Percentiles rank a stretch among this genome's conserved stretches.
phyloP scores from a whole-genome alignment of 1,284 basidiomycete genomes.

The Sutorius eximius region DNA sequence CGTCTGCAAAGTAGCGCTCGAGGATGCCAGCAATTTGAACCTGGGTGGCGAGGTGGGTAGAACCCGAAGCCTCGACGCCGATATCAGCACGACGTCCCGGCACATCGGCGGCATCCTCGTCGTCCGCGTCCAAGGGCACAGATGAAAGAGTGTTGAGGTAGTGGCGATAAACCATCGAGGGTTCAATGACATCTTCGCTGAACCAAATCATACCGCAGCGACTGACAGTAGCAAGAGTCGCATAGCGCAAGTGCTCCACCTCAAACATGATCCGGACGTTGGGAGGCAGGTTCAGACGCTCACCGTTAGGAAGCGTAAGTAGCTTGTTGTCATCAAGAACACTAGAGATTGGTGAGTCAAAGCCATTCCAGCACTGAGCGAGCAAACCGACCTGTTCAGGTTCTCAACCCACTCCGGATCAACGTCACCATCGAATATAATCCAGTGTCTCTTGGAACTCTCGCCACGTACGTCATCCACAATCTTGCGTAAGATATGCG shows the following conservation, averaged over 20 bases:
- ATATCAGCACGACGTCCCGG: constrained; percentile 59
- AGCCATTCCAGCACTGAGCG: not conserved
- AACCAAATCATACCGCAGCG: constrained; percentile 99
- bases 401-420: constrained; percentile 99
- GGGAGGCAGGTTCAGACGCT: constrained; percentile 93
- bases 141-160: constrained; percentile 81
- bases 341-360: constrained; percentile 46
- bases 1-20: constrained; percentile 80
- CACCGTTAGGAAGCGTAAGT: constrained; percentile 95
- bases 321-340: constrained; percentile 99
- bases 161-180: constrained; percentile 89
- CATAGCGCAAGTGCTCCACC: constrained; percentile 97
- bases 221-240: constrained; percentile 97
- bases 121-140: constrained; percentile 85
- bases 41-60: constrained; percentile 76
- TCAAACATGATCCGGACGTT: constrained; percentile 99
- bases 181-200: constrained; percentile 92
- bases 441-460: constrained; percentile 97
- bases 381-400: constrained; percentile 80
- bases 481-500: constrained; percentile 95
- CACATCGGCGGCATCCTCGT: constrained; percentile 75
- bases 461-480: constrained; percentile 99
- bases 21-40: constrained; percentile 77
- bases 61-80: constrained; percentile 52
- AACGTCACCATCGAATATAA: constrained; percentile 99